Evolutionary conservation across 2,329 filamentous ascomycete species (phyloP).

Genomic region (Cercospora sp.): DNA sequence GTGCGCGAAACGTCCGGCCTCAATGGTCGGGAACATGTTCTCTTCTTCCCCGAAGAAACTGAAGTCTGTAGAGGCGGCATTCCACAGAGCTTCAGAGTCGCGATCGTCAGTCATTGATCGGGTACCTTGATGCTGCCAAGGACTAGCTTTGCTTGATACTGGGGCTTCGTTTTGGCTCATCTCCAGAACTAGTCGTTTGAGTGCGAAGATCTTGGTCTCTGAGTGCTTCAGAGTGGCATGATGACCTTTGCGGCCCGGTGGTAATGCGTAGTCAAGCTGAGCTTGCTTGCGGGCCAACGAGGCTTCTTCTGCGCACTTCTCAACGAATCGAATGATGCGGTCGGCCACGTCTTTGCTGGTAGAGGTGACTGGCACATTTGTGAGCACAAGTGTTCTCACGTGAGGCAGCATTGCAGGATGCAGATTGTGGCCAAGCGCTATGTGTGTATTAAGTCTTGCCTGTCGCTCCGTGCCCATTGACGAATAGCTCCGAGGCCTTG

Average conservation of each 20-base stretch:
- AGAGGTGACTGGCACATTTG: constrained; percentile 51
- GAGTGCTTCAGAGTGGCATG: constrained; percentile 48
- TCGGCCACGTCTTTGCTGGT: constrained; percentile 44
- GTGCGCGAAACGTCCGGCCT: constrained; percentile 25
- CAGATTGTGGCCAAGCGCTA: constrained; percentile 37
- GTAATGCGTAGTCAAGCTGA: constrained; percentile 57
- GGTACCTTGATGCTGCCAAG: constrained; percentile 48
- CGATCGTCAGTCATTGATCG: constrained; percentile 60
- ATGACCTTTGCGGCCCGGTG: constrained; percentile 55
- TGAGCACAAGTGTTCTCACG: constrained; percentile 57
- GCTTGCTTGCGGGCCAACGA: constrained; percentile 55
- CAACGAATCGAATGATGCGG: constrained; percentile 56
- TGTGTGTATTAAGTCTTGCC: constrained; percentile 32
- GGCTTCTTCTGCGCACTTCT: constrained; percentile 57
- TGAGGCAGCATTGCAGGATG: constrained; percentile 59
- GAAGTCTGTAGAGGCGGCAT: constrained; percentile 60
- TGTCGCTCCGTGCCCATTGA: constrained; percentile 34
- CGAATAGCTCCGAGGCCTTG: constrained; percentile 34
- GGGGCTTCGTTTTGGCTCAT: constrained; percentile 42
- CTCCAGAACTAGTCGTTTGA: constrained; percentile 59
- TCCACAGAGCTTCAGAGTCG: constrained; percentile 61
- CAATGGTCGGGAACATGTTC: constrained; percentile 31
- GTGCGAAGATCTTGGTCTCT: constrained; percentile 49
- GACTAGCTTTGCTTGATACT: constrained; percentile 41
- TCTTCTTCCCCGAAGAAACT: constrained; percentile 57